These are phyloP conservation scores for Eragrostis curvula DNA, from an alignment of 176 grass and related monocot genomes.

Conservation along the genomic window DNA sequence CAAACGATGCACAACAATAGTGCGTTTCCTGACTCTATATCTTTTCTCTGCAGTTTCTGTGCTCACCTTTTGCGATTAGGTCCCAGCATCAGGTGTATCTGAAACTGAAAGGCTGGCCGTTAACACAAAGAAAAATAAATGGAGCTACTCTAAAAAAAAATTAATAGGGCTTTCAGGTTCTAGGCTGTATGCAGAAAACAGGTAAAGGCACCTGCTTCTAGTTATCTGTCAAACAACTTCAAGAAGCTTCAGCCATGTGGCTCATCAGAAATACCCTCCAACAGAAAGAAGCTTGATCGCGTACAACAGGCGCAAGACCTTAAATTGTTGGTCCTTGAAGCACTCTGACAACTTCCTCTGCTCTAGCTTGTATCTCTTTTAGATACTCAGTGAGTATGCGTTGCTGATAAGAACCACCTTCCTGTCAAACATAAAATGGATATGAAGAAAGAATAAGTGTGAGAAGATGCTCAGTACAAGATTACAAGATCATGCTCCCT, in stretches of 20 bases:
- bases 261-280: background rate
- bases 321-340: slow-evolving; percentile 64
- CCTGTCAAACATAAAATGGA: slow-evolving; percentile 47
- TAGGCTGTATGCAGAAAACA: background rate
- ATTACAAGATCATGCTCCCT: background rate
- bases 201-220: background rate
- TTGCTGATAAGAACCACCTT: slow-evolving; percentile 94
- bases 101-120: background rate
- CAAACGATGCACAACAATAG: background rate
- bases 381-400: slow-evolving; percentile 85
- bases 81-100: slow-evolving; percentile 5
- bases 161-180: background rate
- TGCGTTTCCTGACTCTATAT: background rate
- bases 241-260: background rate
- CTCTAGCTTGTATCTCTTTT: slow-evolving; percentile 87
- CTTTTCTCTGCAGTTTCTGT: background rate
- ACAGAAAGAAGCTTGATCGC: background rate
- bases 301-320: background rate
- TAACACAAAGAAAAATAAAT: background rate
- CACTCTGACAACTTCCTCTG: slow-evolving; percentile 71
- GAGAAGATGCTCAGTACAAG: slow-evolving; percentile 1
- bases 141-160: background rate
- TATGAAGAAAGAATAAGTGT: background rate
- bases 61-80: background rate
- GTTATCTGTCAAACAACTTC: background rate